Percentiles rank a stretch among this genome's conserved stretches.
These are phyloP conservation scores for Dictyostelium capitatum DNA, from an alignment of 78 protist species.

Conservation along the genomic window DNA sequence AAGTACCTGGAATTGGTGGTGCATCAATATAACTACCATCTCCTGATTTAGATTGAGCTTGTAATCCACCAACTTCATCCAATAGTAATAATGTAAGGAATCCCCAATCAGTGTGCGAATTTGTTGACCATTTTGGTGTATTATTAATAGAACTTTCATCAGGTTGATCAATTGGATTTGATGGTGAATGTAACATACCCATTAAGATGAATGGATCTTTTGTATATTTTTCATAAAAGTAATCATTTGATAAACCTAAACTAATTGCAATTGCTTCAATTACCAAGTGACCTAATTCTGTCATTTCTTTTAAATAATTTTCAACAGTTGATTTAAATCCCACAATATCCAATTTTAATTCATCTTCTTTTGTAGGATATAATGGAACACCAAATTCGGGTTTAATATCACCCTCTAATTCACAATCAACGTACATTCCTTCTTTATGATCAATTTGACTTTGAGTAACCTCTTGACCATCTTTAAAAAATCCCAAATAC, in stretches of 20 bases:
- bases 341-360: background rate
- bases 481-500: slow-evolving; percentile 42
- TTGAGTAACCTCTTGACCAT: slow-evolving; percentile 35
- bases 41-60: slow-evolving; percentile 25
- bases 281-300: background rate
- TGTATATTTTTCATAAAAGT: slow-evolving; percentile 13
- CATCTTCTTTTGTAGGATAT: slow-evolving; percentile 26
- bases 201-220: slow-evolving; percentile 28
- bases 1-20: slow-evolving; percentile 62
- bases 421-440: background rate
- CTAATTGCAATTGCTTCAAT: slow-evolving; percentile 38
- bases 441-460: slow-evolving; percentile 35
- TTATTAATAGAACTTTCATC: background rate
- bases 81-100: slow-evolving; percentile 57
- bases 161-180: background rate
- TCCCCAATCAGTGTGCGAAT: slow-evolving; percentile 84
- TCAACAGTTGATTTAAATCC: slow-evolving; percentile 8
- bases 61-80: slow-evolving; percentile 73
- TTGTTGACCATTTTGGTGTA: background rate
- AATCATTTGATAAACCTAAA: slow-evolving; percentile 20
- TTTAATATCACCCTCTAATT: background rate
- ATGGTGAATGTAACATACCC: slow-evolving; percentile 39
- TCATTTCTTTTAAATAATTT: background rate
- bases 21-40: slow-evolving; percentile 47
- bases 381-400: background rate